A percentile compares a stretch with the other conserved stretches of the same genome.
Conservation (phyloP, 2,329 filamentous ascomycete genomes). For the Arachnomyces sp. region DNA sequence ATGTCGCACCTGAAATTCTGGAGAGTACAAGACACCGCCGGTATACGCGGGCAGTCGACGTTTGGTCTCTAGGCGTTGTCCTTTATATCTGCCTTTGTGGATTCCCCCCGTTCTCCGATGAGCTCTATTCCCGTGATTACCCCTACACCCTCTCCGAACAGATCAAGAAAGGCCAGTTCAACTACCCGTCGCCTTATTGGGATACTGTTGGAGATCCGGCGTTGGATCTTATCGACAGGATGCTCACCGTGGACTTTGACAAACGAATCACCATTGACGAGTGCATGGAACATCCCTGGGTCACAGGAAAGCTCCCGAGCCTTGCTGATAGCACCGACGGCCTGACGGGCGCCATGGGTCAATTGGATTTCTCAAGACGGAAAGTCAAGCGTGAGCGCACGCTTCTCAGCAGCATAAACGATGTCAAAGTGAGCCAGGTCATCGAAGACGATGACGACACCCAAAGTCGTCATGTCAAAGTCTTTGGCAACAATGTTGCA, state of each 20-base stretch:
- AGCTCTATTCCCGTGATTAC: conserved; percentile 66
- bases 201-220: conserved; percentile 79
- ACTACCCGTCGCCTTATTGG: conserved; percentile 97
- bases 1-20: conserved; percentile 92
- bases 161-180: conserved; percentile 80
- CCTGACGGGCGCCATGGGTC: conserved; percentile 75
- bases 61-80: conserved; percentile 97
- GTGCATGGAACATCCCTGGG: conserved; percentile 87
- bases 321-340: conserved; percentile 85
- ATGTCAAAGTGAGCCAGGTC: conserved; percentile 56
- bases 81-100: conserved; percentile 96
- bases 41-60: conserved; percentile 90
- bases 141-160: conserved; percentile 83
- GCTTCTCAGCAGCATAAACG: conserved; percentile 72
- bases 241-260: conserved; percentile 83
- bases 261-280: conserved; percentile 82
- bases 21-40: conserved; percentile 72
- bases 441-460: conserved; percentile 41
- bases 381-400: conserved; percentile 78
- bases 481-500: conserved; percentile 64
- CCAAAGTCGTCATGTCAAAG: conserved; percentile 54
- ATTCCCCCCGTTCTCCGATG: conserved; percentile 94
- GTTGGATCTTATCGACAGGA: conserved; percentile 85
- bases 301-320: conserved; percentile 54
- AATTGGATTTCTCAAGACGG: conserved; percentile 75